Conservation (phyloP, 306 rosid genomes). For the Parietaria judaica region DNA sequence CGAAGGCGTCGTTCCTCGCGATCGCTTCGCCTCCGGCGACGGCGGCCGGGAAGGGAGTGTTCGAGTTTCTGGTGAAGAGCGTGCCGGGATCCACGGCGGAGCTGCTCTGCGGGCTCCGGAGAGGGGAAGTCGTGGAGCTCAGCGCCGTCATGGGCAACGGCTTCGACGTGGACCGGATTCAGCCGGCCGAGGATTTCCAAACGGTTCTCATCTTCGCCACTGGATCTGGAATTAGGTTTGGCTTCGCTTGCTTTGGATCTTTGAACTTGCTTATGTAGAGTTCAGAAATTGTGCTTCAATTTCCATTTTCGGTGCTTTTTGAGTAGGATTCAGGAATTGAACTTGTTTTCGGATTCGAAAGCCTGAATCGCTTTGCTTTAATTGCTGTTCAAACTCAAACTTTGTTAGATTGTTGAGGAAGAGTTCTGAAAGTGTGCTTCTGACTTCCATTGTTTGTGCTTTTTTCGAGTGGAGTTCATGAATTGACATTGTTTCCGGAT, state of each 20-base stretch:
- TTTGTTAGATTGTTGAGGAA: background rate
- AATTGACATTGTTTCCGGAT: background rate
- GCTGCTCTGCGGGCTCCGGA: conserved; percentile 66
- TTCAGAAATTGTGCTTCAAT: no score
- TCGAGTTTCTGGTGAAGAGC: conserved; percentile 81
- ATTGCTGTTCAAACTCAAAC: no score
- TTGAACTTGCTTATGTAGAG: no score
- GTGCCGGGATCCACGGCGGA: conserved; percentile 82
- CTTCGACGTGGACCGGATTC: conserved; percentile 53
- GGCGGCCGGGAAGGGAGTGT: conserved; percentile 41
- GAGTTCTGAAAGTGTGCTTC: no score
- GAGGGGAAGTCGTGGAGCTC: conserved; percentile 80
- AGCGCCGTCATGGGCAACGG: conserved; percentile 76
- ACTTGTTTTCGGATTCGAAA: no score
- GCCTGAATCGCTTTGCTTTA: no score
- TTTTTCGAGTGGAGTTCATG: background rate
- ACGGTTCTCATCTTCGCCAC: conserved; percentile 74
- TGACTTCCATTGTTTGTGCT: background rate
- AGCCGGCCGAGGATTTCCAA: conserved; percentile 54
- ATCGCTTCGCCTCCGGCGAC: conserved; percentile 85
- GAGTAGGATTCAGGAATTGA: no score
- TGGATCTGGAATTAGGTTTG: conserved; percentile 90
- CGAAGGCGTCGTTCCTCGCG: conserved; percentile 73
- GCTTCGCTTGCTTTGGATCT: background rate
- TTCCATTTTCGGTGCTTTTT: no score